phyloP scores from a whole-genome alignment of 1,139 yeast species.

The Yamadazyma triangularis region DNA sequence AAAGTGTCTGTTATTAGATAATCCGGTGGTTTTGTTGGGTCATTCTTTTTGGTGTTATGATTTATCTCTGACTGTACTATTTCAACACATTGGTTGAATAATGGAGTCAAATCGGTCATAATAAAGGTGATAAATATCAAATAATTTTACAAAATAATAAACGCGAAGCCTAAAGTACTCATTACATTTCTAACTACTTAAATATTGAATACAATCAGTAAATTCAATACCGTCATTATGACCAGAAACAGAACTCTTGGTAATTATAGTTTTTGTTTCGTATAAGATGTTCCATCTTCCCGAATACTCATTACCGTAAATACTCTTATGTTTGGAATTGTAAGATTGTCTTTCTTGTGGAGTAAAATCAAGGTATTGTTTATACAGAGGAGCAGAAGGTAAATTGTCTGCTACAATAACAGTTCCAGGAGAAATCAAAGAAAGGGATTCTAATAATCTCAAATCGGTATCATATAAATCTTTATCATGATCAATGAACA shows the following conservation, averaged over 20 bases:
- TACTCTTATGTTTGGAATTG: constrained; percentile 21
- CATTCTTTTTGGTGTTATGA: constrained; percentile 2
- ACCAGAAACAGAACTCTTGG: too few relatives aligned
- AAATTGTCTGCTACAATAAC: constrained; percentile 39
- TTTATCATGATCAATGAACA: constrained; percentile 42
- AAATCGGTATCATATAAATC: constrained; percentile 39
- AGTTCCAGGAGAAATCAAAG: constrained; percentile 38
- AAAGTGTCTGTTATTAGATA: constrained; percentile 45
- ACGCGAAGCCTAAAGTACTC: neutral
- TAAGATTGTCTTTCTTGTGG: constrained; percentile 32
- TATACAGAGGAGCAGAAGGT: constrained; percentile 41
- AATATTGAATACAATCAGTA: constrained; percentile 17
- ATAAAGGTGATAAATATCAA: neutral
- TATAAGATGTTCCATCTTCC: constrained; percentile 47
- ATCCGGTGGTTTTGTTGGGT: neutral
- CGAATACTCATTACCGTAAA: constrained; percentile 22
- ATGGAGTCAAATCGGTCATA: constrained; percentile 53
- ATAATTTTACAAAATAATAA: neutral
- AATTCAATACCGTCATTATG: constrained; percentile 32
- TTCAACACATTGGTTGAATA: constrained; percentile 45
- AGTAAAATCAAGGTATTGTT: constrained; percentile 31
- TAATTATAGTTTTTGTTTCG: constrained; percentile 24
- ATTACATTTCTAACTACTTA: neutral
- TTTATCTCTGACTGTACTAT: constrained; percentile 34
- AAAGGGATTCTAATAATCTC: constrained; percentile 36